These are phyloP conservation scores for Solanum gandarillasii DNA, from an alignment of 257 asterid genomes.

Conservation along the genomic window DNA sequence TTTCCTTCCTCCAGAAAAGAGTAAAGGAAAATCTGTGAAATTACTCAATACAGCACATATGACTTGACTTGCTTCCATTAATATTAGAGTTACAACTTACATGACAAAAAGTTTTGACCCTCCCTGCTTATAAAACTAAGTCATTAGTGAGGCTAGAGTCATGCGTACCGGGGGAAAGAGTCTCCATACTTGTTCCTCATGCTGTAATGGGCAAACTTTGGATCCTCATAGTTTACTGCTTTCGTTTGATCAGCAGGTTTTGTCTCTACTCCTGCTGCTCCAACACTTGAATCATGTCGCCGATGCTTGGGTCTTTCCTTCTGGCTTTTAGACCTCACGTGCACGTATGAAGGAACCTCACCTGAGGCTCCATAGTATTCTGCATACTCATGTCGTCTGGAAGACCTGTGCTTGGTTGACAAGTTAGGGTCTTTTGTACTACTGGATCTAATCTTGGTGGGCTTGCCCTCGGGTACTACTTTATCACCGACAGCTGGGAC, in stretches of 20 bases:
- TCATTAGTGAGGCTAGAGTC: background rate
- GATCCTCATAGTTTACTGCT: slow-evolving; percentile 35
- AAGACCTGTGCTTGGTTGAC: slow-evolving; percentile 74
- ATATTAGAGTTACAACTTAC: background rate
- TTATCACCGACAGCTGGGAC: slow-evolving; percentile 32
- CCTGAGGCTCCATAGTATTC: slow-evolving; percentile 55
- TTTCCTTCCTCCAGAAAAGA: background rate
- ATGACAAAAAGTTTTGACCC: background rate
- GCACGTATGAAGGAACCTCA: slow-evolving; percentile 50
- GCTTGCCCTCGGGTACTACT: slow-evolving; percentile 47
- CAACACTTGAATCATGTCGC: slow-evolving; percentile 34
- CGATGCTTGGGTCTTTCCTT: slow-evolving; percentile 79
- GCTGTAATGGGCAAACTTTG: slow-evolving; percentile 50
- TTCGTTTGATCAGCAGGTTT: slow-evolving; percentile 44
- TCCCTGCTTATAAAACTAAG: background rate
- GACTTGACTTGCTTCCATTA: background rate
- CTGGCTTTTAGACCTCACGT: slow-evolving; percentile 65
- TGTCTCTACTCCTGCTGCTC: slow-evolving; percentile 33
- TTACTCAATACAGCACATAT: background rate
- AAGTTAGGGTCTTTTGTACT: slow-evolving; percentile 50
- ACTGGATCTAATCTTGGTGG: slow-evolving; percentile 43
- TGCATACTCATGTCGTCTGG: slow-evolving; percentile 73
- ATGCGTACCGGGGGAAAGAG: background rate
- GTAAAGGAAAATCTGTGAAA: background rate
- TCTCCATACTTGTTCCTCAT: slow-evolving; percentile 62